Base-by-base conservation (phyloP, 2,329 filamentous ascomycete genomes). In the Cladosporium phlei region DNA sequence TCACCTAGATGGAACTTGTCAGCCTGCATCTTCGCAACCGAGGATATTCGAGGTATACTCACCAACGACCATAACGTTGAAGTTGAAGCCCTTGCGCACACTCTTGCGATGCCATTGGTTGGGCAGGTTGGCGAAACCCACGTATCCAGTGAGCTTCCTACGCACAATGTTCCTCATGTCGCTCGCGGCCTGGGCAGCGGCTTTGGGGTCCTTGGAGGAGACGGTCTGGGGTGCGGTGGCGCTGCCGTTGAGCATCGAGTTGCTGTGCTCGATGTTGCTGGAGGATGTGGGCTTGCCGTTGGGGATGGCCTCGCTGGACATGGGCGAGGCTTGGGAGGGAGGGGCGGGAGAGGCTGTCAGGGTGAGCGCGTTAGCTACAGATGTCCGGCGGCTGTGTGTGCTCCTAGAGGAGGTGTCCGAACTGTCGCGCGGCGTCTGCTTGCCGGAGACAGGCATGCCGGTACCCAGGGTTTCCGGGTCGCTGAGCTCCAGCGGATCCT, bases 61-160 rank as follows among this genome's bases (percentile, higher is more conserved):
- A 97, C 93, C 93, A 73, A 98, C 93, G 72, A 98, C 93, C 93
- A 98, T 98, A 60, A 98, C 93, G 69, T 98, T 98, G 80, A 98
- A 98, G 81, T 97, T 98, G 82, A 98, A 98, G 53, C 93, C 93
- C 75, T 98, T 98, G 68, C 93, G 88, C 64, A 98, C 93, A 82
- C 90, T 96, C 85, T 98, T 98, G 72, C 93, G 91, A 78, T 98
- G 93, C 93, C 93, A 98, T 75, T 98, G 93, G 76, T 98, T 98
- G 55, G 93, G 93, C 67, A 98, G 74, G 70, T 98, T 98, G 70
- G 93, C 93, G 66, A 98, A 98, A 57, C 93, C 93, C 64, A 98
- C 93, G 64, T 97, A 98, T 66, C 93, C 93, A 40, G 93, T 97
- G 67, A 98, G 77, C 79, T 98, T 98, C 72, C 93, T 83, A 72